Conservation (phyloP, 306 rosid genomes). For the Fagus crenata region DNA sequence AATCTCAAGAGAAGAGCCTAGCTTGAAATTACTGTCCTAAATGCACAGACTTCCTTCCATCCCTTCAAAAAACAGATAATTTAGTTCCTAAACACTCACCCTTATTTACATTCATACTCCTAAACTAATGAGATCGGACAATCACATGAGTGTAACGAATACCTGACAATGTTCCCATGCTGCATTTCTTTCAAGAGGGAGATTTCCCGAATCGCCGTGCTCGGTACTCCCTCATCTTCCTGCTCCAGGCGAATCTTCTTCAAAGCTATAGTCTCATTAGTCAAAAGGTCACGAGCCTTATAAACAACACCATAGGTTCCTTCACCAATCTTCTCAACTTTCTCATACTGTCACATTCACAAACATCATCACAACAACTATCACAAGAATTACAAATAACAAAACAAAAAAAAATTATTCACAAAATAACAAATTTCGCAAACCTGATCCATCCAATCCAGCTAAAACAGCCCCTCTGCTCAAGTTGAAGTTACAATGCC, state of each 20-base stretch:
- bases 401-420: neutral
- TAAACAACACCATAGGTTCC: conserved; percentile 93
- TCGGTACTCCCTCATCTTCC: conserved; percentile 93
- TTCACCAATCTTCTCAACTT: conserved; percentile 93
- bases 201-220: conserved; percentile 91
- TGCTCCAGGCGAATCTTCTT: conserved; percentile 95
- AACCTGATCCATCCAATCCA: conserved; percentile 24
- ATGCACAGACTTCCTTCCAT: neutral
- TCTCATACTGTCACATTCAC: conserved; percentile 65
- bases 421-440: conserved; percentile 1
- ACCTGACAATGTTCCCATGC: conserved; percentile 89
- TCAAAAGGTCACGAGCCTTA: conserved; percentile 81
- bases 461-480: neutral
- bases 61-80: neutral
- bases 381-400: conserved; percentile 9
- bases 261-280: conserved; percentile 80
- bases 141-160: neutral
- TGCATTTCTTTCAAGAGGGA: conserved; percentile 91
- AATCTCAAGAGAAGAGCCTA: too few species aligned
- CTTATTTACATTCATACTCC: neutral
- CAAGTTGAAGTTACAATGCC: neutral
- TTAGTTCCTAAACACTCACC: neutral
- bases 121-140: neutral
- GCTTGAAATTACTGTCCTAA: too few species aligned
- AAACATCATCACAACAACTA: conserved; percentile 6